Percentiles rank a stretch among this genome's conserved stretches.
These are phyloP conservation scores for Aspergillus nidulans DNA, from an alignment of 495 filamentous ascomycete species.

Conservation along the genomic window DNA sequence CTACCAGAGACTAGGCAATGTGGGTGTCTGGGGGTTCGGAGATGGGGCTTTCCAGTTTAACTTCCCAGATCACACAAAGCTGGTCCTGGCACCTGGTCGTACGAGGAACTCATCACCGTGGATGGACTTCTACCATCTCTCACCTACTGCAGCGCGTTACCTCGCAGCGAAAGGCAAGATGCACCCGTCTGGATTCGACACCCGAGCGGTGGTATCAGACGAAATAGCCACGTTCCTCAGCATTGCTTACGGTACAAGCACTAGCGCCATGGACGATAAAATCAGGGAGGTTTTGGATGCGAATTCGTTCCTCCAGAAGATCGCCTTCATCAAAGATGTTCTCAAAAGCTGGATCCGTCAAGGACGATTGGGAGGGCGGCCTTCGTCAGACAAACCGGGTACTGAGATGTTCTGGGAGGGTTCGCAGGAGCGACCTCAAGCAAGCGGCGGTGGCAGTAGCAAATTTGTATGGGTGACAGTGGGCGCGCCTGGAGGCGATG, in stretches of 20 bases:
- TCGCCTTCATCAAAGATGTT: slow-evolving; percentile 67
- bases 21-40: slow-evolving; percentile 83
- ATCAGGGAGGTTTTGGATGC: slow-evolving; percentile 62
- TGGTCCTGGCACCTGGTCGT: slow-evolving; percentile 70
- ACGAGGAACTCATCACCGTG: slow-evolving; percentile 51
- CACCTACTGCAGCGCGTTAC: slow-evolving; percentile 59
- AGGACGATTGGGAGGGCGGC: slow-evolving; percentile 60
- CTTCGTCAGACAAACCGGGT: slow-evolving; percentile 26
- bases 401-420: slow-evolving; percentile 64
- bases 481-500: slow-evolving; percentile 71
- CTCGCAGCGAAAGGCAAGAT: slow-evolving; percentile 60
- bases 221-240: slow-evolving; percentile 57
- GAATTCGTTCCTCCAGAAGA: slow-evolving; percentile 76
- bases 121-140: slow-evolving; percentile 82
- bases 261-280: slow-evolving; percentile 49
- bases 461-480: slow-evolving; percentile 85
- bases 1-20: slow-evolving; percentile 82
- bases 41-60: slow-evolving; percentile 93
- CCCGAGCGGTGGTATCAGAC: slow-evolving; percentile 53
- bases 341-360: slow-evolving; percentile 69
- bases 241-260: slow-evolving; percentile 51
- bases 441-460: slow-evolving; percentile 51
- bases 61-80: slow-evolving; percentile 96
- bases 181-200: slow-evolving; percentile 45
- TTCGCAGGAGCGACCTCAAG: slow-evolving; percentile 47